Evolutionary conservation across 108 stramenopile species (phyloP).

Genomic region (Aurantiochytrium sp.): DNA sequence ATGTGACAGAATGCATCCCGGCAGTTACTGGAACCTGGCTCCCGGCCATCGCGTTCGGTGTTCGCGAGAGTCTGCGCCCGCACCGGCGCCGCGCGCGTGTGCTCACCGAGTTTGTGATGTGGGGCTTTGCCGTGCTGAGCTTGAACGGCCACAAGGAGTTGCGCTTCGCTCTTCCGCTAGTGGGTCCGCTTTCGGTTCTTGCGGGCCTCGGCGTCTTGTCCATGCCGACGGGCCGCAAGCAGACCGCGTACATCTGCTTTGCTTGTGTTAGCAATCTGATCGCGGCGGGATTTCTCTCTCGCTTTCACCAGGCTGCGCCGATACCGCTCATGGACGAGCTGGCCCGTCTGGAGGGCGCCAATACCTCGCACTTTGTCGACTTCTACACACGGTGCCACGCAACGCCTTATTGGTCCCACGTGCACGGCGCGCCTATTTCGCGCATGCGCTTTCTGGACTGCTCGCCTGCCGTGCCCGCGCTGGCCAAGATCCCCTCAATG

Average conservation of each 20-base stretch:
- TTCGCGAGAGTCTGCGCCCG: neutral
- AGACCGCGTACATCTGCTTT: neutral
- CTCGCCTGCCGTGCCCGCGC: neutral
- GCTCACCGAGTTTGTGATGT: neutral
- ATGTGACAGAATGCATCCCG: neutral
- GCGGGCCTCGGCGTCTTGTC: neutral
- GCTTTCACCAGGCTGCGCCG: neutral
- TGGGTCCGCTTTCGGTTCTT: neutral
- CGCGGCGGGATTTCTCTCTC: neutral
- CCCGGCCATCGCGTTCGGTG: neutral
- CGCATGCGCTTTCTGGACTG: conserved; percentile 13
- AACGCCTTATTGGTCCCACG: conserved; percentile 6
- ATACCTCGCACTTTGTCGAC: neutral
- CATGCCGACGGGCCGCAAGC: neutral
- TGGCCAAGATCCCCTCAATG: neutral
- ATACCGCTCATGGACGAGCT: neutral
- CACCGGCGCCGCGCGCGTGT: neutral
- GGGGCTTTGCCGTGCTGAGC: neutral
- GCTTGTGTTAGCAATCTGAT: neutral
- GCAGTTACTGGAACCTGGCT: conserved; percentile 5
- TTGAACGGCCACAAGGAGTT: neutral
- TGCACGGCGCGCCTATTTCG: neutral
- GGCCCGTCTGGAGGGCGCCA: neutral
- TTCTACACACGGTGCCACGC: conserved; percentile 22
- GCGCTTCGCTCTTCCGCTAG: neutral